Percentiles rank a stretch among this genome's conserved stretches.
phyloP scores from a whole-genome alignment of 2,329 filamentous ascomycete species.

The Phaeosphaeria sp. region DNA sequence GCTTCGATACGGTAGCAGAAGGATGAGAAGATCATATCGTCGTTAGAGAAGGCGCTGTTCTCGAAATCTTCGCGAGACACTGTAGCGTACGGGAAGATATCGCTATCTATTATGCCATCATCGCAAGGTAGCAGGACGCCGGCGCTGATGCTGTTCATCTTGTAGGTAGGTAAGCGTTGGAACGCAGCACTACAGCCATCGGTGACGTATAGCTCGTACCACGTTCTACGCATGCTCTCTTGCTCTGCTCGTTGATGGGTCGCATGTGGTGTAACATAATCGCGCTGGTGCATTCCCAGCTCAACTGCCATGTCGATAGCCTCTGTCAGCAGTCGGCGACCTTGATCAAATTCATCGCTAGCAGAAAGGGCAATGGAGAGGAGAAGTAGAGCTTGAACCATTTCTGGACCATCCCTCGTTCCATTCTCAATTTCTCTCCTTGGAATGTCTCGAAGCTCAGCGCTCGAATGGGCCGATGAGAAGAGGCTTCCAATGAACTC shows the following conservation, averaged over 20 bases:
- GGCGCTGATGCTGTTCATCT: conserved; percentile 68
- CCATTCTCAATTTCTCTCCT: conserved; percentile 13
- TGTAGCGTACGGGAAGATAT: conserved; percentile 17
- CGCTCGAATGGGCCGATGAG: conserved; percentile 47
- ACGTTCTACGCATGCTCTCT: conserved; percentile 83
- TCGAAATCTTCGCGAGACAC: conserved; percentile 74
- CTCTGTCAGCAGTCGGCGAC: conserved; percentile 67
- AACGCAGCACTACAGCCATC: conserved; percentile 83
- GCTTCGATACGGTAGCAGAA: conserved; percentile 83
- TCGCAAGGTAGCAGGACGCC: conserved; percentile 79
- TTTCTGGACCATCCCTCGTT: conserved; percentile 49
- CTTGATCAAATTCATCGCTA: conserved; percentile 70
- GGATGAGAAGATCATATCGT: conserved; percentile 76
- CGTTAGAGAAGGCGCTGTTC: conserved; percentile 71
- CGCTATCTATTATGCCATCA: conserved; percentile 64
- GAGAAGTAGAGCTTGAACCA: conserved; percentile 77
- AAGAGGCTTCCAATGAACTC: conserved; percentile 62
- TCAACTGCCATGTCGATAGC: conserved; percentile 75
- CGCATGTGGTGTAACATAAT: conserved; percentile 69
- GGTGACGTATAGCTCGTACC: conserved; percentile 81
- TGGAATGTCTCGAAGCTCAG: conserved; percentile 41
- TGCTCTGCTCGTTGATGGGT: conserved; percentile 67
- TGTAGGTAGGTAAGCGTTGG: conserved; percentile 70
- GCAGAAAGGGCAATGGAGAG: conserved; percentile 78
- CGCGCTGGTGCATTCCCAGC: conserved; percentile 73